Base-by-base conservation (phyloP, 2,329 filamentous ascomycete species). In the Colletotrichum sublineola region DNA sequence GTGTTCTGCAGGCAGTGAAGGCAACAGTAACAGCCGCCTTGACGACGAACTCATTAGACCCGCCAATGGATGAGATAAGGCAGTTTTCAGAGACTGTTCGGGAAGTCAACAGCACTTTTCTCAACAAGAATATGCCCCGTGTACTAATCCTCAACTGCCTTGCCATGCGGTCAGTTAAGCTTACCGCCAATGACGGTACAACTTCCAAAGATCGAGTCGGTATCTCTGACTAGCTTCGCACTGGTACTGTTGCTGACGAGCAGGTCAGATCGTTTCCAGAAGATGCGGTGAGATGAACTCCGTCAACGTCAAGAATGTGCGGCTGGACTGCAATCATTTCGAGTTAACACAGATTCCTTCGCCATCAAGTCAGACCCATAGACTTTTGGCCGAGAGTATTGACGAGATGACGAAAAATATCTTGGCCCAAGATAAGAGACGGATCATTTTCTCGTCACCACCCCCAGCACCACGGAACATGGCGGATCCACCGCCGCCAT, bases 41-140 rank as follows among this genome's bases (percentile, higher is more conserved):
- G 1, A 57, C 55, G 5, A 71, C 62, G 2, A 24, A 66, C 24
- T 67, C 68, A 0, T 7, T 42, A 29, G 58, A 40, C 8, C 66
- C 60, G 24, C 36, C 20, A 20, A 52, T 68, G 24, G 73, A 76
- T n/a, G 76, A 76, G 2, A 60, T 75, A 20, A 68, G 75, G 36
- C 69, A 77, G 18, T 78, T 74, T n/a, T 72, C 74, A n/a, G 73
- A 73, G 14, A 71, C 73, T 7, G 69, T 76, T 8, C 66, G 74
- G 46, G 65, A 74, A 8, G 73, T 76, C 66, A 78, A 78, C 56
- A 50, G 67, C 5, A 52, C 71, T 1, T 53, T 67, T 29, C 5
- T 29, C 7, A 56, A 64, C 4, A 64, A 58, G 20, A 6, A 58
- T 5, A 53, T 64, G 2, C 31, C 52, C 15, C 48, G 15, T 20